Base-by-base conservation (phyloP, 2,329 filamentous ascomycete genomes). In the Aaosphaeria pasadenensis region DNA sequence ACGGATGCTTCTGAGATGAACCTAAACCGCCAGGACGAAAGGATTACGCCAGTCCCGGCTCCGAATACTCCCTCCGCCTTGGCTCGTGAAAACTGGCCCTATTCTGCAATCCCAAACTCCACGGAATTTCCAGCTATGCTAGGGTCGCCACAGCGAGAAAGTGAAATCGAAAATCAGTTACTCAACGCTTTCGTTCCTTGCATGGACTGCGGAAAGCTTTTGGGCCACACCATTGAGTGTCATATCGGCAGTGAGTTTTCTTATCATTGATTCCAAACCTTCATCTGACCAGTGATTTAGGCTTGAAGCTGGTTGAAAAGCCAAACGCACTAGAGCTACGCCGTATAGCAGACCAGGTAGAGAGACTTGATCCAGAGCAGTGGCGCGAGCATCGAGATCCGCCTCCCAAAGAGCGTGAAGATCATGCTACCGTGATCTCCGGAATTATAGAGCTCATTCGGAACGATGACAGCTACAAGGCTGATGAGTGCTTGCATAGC, bases 281-380 rank as follows among this genome's bases (percentile, higher is more conserved):
- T 3, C 5, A 6, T 11, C 42, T 55, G 44, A 49, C 24, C 30
- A 0, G 3, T 36, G 1, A 11, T 32, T 11, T 30, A 59, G 55
- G 50, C 6, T n/a, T 63, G 1, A 44, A 41, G 3, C 41, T 47
- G 6, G 41, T 48, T 11, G 28, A 48, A 5, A 45, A 59, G 5
- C 47, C 59, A 3, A 58, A 58, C 2, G 6, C 46, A 0, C 30
- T 48, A 7, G 47, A 58, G 30, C 50, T 60, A 24, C 48, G 49
- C 7, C 17, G 31, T 3, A 48, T 66, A 31, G 44, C 52, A 0
- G 52, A 58, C 1, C 43, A 45, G 6, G 54, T 52, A 13, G 5
- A 58, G 6, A 45, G 30, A 2, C 58, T 61, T 13, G 63, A 67
- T 45, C 63, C 63, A 7, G 61, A 58, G 6, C 60, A 55, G 7